These are phyloP conservation scores for Leishmania gerbilli DNA, from an alignment of 208 protist genomes.

Conservation along the genomic window DNA sequence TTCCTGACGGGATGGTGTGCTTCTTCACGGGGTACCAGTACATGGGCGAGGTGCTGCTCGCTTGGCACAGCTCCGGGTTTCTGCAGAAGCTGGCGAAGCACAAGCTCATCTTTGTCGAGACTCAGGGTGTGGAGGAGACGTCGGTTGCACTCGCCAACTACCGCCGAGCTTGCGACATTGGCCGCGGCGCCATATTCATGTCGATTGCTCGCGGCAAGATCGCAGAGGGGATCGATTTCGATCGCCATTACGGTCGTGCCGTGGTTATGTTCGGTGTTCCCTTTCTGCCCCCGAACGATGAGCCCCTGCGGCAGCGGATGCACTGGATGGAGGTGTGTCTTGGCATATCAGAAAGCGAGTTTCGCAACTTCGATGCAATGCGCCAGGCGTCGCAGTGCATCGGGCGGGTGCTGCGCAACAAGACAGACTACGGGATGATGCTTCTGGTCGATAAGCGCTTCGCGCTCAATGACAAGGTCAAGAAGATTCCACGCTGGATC, in stretches of 20 bases:
- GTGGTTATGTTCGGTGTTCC: constrained; percentile 98
- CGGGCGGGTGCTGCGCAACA: constrained; percentile 98
- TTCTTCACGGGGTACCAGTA: constrained; percentile 98
- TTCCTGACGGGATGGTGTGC: constrained; percentile 98
- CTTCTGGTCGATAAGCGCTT: constrained; percentile 98
- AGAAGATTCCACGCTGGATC: constrained; percentile 93
- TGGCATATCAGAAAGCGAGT: constrained; percentile 97
- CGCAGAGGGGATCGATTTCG: constrained; percentile 99
- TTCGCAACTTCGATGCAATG: constrained; percentile 99
- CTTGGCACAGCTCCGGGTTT: constrained; percentile 94
- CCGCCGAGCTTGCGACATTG: constrained; percentile 96
- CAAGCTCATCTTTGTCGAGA: constrained; percentile 99
- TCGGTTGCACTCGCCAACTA: constrained; percentile 98
- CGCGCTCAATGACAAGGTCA: constrained; percentile 94
- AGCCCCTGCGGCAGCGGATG: constrained; percentile 94
- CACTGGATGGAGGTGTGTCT: constrained; percentile 97
- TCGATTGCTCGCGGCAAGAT: constrained; percentile 98
- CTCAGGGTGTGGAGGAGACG: constrained; percentile 96
- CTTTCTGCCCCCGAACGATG: constrained; percentile 94
- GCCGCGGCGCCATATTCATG: constrained; percentile 98
- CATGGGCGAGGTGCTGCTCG: constrained; percentile 93
- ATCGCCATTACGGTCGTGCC: constrained; percentile 96
- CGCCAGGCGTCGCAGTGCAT: constrained; percentile 99
- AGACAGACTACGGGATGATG: constrained; percentile 99
- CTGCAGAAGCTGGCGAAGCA: constrained; percentile 92